These are phyloP conservation scores for Pseudozyma hubeiensis DNA, from an alignment of 1,284 basidiomycete species.

Conservation along the genomic window DNA sequence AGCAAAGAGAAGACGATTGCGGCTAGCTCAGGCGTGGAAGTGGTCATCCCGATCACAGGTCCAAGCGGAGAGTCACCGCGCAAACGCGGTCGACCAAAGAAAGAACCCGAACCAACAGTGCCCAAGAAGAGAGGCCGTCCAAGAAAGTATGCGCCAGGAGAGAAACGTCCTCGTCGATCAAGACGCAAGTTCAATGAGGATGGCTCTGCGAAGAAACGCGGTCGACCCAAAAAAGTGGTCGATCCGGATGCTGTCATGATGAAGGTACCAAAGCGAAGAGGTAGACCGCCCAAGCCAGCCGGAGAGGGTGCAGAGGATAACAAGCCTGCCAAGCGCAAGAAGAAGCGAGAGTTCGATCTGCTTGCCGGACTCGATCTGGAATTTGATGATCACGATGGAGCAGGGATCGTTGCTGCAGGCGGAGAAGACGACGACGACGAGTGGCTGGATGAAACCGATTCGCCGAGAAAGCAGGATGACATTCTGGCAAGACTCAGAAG, in stretches of 20 bases:
- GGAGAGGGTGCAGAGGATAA: constrained; percentile 11
- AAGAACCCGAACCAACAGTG: constrained; percentile 18
- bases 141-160: constrained; percentile 37
- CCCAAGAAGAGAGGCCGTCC: constrained; percentile 49
- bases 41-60: constrained; percentile 26
- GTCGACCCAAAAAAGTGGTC: constrained; percentile 39
- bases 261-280: constrained; percentile 42
- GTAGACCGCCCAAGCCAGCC: constrained; percentile 29
- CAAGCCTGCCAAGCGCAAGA: constrained; percentile 17
- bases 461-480: constrained; percentile 33
- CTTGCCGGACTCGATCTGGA: constrained; percentile 40
- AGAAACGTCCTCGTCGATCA: constrained; percentile 23
- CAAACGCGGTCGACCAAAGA: constrained; percentile 37
- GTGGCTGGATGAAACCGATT: constrained; percentile 24
- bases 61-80: constrained; percentile 13
- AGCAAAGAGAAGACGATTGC: constrained; percentile 7
- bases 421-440: constrained; percentile 28
- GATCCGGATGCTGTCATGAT: constrained; percentile 36
- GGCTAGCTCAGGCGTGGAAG: constrained; percentile 14
- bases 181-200: constrained; percentile 42
- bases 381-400: constrained; percentile 26
- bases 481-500: constrained; percentile 42
- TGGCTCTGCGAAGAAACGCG: constrained; percentile 35
- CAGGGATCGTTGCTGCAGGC: constrained; percentile 21
- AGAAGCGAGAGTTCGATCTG: constrained; percentile 42